Evolutionary conservation across 495 filamentous ascomycete genomes (phyloP), one percentile per base, ranked within the genome.

Genomic region (Hypoxylon fuscum): DNA sequence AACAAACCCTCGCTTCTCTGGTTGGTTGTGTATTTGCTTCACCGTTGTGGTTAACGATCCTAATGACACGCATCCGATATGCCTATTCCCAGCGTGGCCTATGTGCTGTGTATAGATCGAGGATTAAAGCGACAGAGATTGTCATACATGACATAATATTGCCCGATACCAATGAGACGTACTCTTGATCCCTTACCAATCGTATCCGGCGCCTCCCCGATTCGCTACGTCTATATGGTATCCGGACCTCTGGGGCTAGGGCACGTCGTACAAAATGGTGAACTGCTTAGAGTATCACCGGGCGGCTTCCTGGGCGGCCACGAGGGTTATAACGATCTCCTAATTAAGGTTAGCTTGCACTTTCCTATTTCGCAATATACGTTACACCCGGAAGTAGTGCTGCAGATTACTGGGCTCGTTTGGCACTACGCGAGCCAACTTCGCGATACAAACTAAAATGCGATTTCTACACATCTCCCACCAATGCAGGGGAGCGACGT

Each of bases 291-390:
- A 35, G 20, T 44, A 38, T 17, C 2, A 38, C 50, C 12, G 40
- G 8, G 20, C n/a, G 22, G 10, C 23, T 3, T 12, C 29, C 18
- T 57, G 46, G 18, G 21, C 17, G 0, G 8, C 17, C 25, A 17
- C 4, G 17, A 27, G 17, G 23, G 18, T 7, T 22, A 25, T 41
- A 9, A 40, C 23, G 10, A 32, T 17, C 31, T 15, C 18, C 2
- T 29, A 63, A n/a, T n/a, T n/a, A 34, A 25, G 35, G 35, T 38
- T 46, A 52, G 46, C 23, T 52, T 63, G 32, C 32, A 12, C 23
- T 23, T 45, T 52, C 32, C 11, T 18, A 21, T 38, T 41, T 37
- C 32, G 11, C 14, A 52, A 32, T 25, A 42, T 17, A 23, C 25
- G 23, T 18, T n/a, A 40, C 29, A 41, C 32, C 12, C 12, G n/a